phyloP scores from a whole-genome alignment of 2,329 filamentous ascomycete species.

The Calonectria crousiana region DNA sequence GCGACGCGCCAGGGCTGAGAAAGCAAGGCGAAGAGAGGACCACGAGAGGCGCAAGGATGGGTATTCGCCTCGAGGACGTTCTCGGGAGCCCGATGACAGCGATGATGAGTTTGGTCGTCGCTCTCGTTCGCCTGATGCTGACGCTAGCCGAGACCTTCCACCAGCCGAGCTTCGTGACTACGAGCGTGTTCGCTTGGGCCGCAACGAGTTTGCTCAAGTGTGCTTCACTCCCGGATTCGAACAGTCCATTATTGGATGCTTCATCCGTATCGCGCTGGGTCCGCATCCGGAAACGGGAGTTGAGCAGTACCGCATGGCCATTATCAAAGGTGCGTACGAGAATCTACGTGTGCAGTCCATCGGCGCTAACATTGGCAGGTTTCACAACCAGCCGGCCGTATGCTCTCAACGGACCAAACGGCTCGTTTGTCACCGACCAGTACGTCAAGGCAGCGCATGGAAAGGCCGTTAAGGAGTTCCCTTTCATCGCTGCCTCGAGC shows the following conservation, averaged over 20 bases:
- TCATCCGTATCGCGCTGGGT: constrained; percentile 86
- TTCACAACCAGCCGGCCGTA: constrained; percentile 87
- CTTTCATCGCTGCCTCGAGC: constrained; percentile 92
- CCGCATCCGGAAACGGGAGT: constrained; percentile 78
- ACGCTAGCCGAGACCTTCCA: constrained; percentile 76
- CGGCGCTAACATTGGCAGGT: constrained; percentile 60
- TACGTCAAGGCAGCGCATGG: constrained; percentile 88
- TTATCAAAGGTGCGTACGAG: constrained; percentile 78
- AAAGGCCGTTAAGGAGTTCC: constrained; percentile 85
- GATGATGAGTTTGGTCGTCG: constrained; percentile 82
- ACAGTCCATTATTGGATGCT: constrained; percentile 83
- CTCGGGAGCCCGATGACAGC: constrained; percentile 73
- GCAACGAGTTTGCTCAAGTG: constrained; percentile 88
- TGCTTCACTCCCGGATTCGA: constrained; percentile 96
- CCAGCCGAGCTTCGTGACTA: constrained; percentile 84
- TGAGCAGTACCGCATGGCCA: constrained; percentile 87
- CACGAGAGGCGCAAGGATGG: constrained; percentile 72
- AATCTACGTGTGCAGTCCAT: neutral
- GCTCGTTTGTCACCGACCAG: constrained; percentile 84
- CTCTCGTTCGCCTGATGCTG: constrained; percentile 69
- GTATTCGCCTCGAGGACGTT: constrained; percentile 50
- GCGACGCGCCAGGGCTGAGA: constrained; percentile 72
- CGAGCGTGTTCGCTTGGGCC: constrained; percentile 85
- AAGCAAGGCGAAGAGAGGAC: constrained; percentile 63
- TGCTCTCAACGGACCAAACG: constrained; percentile 82